Base-by-base conservation (phyloP, 805 yeast genomes). In the Suhomyces sp. region DNA sequence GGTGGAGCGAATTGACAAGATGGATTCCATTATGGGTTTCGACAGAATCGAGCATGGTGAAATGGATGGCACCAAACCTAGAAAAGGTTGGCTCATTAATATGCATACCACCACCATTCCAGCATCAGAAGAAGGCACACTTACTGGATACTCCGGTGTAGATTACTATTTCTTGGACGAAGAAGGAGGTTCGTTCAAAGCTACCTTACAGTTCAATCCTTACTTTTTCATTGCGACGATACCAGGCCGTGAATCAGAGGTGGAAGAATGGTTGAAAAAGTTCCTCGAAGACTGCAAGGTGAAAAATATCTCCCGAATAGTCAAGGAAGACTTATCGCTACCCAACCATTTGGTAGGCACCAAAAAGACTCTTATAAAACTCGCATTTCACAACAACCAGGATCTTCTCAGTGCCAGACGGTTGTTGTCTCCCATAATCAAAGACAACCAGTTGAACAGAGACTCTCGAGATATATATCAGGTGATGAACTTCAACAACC, bases 131-230 rank as follows among this genome's bases (percentile, higher is more conserved):
- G 73, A 76, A 44, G 61, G 78, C 9, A 75, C 81, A n/a, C 42
- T 38, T 9, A 23, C 49, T 9, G 97, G 96, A 8, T 76, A 81
- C 35, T 82, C 97, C 0, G 99, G 93, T 3, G 97, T 93, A 2
- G 97, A 94, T 61, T 91, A 87, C 68, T 96, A 96, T 66, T 94
- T 96, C 61, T 71, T 94, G 6, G 98, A 92, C 67, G 97, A 90
- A 62, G 97, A 92, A 67, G 99, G 99, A 47, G 99, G 97, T 6
- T 84, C 88, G 44, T 94, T 96, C 75, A 94, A 93, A 66, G 86
- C 91, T 4, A 87, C 96, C 0, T 70, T 89, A 12, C 87, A 81
- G 53, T 89, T 82, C 65, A 91, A 90, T 60, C 99, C 99, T 0
- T 94, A 94, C 67, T 88, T 94, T 63, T 81, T 87, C 49, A 71